Conservation (phyloP, 2,329 filamentous ascomycete species). For the Claviceps sp. region DNA sequence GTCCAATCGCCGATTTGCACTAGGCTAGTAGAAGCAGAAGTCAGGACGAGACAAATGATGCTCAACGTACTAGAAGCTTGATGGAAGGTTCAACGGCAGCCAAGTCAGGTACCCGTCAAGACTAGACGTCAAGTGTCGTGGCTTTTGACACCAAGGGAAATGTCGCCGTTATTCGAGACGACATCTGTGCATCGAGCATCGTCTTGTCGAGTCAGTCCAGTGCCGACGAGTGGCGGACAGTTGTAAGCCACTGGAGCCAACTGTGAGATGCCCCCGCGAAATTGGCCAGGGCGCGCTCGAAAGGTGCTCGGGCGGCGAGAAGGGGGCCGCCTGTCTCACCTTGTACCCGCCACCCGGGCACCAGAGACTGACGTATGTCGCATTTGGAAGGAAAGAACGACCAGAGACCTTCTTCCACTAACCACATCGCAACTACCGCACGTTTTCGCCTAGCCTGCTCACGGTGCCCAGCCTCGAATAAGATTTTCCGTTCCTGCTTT, state of each 20-base stretch:
- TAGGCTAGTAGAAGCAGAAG: neutral
- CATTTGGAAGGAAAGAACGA: constrained; percentile 1
- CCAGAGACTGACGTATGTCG: neutral
- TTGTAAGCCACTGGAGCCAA: too few relatives aligned
- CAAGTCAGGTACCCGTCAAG: too few relatives aligned
- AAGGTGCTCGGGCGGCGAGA: neutral
- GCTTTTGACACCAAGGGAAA: neutral
- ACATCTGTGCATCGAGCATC: neutral
- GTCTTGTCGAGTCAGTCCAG: neutral
- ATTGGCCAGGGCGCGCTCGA: neutral
- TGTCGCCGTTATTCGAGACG: neutral
- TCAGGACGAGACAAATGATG: neutral
- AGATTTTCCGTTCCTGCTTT: neutral
- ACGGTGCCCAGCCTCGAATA: neutral
- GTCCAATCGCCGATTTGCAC: neutral
- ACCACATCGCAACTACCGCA: neutral
- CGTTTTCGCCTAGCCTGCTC: neutral
- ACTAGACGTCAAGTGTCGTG: neutral
- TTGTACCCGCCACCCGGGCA: neutral
- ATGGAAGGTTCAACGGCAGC: neutral
- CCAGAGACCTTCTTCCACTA: neutral
- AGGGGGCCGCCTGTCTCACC: neutral
- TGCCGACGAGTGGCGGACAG: neutral
- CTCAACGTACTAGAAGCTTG: neutral
- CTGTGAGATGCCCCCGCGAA: neutral